These are phyloP conservation scores for Quercus bicolor DNA, from an alignment of 306 rosid genomes.

Conservation along the genomic window DNA sequence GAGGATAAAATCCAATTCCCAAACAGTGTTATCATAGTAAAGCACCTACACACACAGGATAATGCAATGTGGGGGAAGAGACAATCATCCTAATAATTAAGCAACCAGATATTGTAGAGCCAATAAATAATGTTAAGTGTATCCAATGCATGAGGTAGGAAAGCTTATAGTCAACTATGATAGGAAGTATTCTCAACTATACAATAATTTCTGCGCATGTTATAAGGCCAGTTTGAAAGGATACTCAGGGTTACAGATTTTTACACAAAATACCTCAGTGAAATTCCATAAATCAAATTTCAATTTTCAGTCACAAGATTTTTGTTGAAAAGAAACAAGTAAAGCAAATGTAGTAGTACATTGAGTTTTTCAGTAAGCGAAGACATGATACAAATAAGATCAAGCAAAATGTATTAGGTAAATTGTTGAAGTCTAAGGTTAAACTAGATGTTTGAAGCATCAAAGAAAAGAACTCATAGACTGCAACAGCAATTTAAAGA, in stretches of 20 bases:
- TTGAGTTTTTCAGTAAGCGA: not conserved
- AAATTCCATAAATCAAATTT: too few species aligned
- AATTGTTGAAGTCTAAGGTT: slow-evolving; percentile 1
- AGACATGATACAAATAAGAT: not conserved
- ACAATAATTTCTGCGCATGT: not conserved
- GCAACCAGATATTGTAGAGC: not conserved
- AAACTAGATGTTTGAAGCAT: slow-evolving; percentile 16
- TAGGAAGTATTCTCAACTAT: not conserved
- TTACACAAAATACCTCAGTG: too few species aligned
- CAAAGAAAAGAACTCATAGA: not conserved
- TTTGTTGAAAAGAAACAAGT: not conserved
- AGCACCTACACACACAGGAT: too few species aligned
- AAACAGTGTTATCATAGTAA: not conserved
- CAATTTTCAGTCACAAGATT: not conserved
- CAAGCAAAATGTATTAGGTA: not conserved
- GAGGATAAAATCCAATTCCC: not conserved
- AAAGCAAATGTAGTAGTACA: not conserved
- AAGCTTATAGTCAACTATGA: not conserved
- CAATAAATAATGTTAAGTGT: not conserved
- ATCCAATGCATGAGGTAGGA: not conserved
- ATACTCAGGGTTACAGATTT: too few species aligned
- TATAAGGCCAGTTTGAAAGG: not conserved
- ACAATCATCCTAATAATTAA: not conserved
- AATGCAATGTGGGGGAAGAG: not conserved
- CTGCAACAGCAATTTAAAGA: not conserved